Evolutionary conservation across 192 early-diverging fungal genomes (phyloP).

Genomic region (Backusella tuberculispora): DNA sequence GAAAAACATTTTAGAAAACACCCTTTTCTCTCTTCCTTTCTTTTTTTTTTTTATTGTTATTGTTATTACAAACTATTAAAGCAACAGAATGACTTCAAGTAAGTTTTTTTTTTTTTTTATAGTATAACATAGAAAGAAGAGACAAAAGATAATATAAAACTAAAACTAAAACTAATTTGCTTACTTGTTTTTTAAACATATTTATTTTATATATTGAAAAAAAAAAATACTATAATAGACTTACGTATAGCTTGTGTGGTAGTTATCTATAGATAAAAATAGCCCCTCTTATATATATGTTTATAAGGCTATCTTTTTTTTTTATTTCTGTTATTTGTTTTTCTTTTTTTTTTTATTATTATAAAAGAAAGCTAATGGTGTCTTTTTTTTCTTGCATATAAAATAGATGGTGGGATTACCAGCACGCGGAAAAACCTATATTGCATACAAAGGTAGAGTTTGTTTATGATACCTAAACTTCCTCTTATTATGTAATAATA

Average conservation of each 20-base stretch:
- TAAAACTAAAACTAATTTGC: background rate
- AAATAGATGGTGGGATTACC: conserved; percentile 91
- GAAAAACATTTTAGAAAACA: conserved; percentile 1
- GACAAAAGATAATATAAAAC: too few relatives aligned
- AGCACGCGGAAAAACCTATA: conserved; percentile 97
- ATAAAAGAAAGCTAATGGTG: conserved; percentile 6
- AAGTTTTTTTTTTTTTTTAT: background rate
- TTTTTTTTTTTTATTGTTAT: background rate
- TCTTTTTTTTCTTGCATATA: conserved; percentile 5
- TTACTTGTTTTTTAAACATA: background rate
- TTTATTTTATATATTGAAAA: background rate
- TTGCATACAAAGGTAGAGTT: conserved; percentile 80
- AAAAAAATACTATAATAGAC: conserved; percentile 39
- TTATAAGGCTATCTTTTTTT: background rate
- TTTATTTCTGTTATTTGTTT: conserved; percentile 15
- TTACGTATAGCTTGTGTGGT: conserved; percentile 55
- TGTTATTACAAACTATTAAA: background rate
- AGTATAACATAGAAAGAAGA: background rate
- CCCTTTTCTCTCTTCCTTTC: conserved; percentile 3
- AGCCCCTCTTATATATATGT: conserved; percentile 2
- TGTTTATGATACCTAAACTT: background rate
- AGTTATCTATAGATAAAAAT: conserved; percentile 8
- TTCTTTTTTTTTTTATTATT: background rate
- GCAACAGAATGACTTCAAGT: conserved; percentile 20
- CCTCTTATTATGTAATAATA: background rate